Percentiles rank a stretch among this genome's conserved stretches.
These are phyloP conservation scores for Posidonia oceanica DNA, from an alignment of 116 monocot species.

Conservation along the genomic window DNA sequence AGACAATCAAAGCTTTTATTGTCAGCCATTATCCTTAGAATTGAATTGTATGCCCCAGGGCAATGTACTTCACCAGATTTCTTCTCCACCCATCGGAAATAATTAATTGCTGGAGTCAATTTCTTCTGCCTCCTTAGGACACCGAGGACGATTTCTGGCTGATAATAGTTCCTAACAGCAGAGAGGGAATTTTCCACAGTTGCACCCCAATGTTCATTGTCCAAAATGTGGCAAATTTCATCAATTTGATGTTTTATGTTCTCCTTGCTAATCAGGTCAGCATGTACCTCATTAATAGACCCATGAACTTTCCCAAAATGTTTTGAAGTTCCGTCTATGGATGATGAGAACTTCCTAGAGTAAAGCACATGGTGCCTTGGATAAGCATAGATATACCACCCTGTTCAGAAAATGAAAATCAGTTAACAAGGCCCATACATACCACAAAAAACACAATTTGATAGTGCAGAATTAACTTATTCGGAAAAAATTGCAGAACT, in stretches of 20 bases:
- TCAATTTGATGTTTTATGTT: conserved; percentile 12
- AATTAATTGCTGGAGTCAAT: conserved; percentile 19
- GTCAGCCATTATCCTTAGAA: conserved; percentile 25
- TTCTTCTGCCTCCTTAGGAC: conserved; percentile 26
- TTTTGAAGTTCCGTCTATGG: conserved; percentile 5
- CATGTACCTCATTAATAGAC: neutral
- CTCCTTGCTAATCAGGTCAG: neutral
- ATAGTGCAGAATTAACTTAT: too few species aligned
- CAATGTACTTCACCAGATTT: conserved; percentile 14
- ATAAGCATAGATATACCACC: neutral
- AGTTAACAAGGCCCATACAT: too few species aligned
- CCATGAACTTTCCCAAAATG: neutral
- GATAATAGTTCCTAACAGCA: neutral
- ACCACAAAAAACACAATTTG: too few species aligned
- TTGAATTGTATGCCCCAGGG: conserved; percentile 26
- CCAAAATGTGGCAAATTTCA: conserved; percentile 21
- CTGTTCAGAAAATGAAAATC: neutral
- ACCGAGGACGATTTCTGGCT: conserved; percentile 17
- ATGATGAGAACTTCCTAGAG: conserved; percentile 5
- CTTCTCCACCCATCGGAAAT: conserved; percentile 37
- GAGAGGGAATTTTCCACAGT: conserved; percentile 19
- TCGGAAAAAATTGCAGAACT: too few species aligned
- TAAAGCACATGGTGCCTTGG: neutral
- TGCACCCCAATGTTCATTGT: conserved; percentile 16
- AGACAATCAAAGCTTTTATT: conserved; percentile 14